phyloP scores from a whole-genome alignment of 1,284 basidiomycete species.

The Lignosus rhinocerotis region DNA sequence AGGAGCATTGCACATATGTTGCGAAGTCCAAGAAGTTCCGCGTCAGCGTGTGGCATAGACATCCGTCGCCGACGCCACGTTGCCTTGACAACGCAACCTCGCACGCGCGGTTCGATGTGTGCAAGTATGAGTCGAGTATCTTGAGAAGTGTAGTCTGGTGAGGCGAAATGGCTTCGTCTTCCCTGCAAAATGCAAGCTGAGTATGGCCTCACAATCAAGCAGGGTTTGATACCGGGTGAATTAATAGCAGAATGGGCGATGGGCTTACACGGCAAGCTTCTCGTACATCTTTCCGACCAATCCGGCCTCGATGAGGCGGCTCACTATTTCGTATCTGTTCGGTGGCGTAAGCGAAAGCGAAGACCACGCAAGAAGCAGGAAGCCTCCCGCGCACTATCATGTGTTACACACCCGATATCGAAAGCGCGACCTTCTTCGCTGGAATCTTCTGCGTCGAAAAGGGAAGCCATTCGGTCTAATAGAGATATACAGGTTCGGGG shows the following conservation, averaged over 20 bases:
- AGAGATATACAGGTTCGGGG: slow-evolving; percentile 60
- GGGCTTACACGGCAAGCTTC: slow-evolving; percentile 38
- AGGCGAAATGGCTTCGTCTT: slow-evolving; percentile 75
- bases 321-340: slow-evolving; percentile 42
- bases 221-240: neutral
- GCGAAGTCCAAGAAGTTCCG: slow-evolving; percentile 56
- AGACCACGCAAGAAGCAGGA: neutral
- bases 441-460: slow-evolving; percentile 65
- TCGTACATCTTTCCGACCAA: slow-evolving; percentile 37
- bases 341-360: neutral
- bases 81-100: slow-evolving; percentile 10
- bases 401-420: slow-evolving; percentile 61
- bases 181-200: slow-evolving; percentile 38
- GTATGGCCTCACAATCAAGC: neutral
- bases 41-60: slow-evolving; percentile 53
- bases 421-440: slow-evolving; percentile 66
- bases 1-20: slow-evolving; percentile 50
- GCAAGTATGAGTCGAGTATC: slow-evolving; percentile 79
- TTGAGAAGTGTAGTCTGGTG: slow-evolving; percentile 86
- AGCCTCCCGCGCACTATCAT: neutral
- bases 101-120: slow-evolving; percentile 37
- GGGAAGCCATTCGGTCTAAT: slow-evolving; percentile 65
- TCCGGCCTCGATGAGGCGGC: slow-evolving; percentile 37
- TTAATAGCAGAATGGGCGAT: neutral
- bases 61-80: slow-evolving; percentile 34